These are phyloP conservation scores for Solanum ahanhuiri DNA, from an alignment of 257 asterid genomes.

Conservation along the genomic window DNA sequence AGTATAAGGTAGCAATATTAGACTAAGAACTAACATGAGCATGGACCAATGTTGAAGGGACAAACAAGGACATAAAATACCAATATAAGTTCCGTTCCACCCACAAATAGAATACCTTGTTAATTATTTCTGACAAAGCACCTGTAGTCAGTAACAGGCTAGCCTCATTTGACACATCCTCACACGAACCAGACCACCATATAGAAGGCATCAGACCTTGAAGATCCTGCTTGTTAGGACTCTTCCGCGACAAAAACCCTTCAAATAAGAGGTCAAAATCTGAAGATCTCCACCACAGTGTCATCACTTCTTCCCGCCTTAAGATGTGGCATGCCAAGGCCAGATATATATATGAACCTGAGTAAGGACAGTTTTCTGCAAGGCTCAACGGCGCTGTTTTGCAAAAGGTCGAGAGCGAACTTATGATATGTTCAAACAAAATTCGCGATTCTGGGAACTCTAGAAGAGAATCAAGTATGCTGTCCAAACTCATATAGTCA, in stretches of 20 bases:
- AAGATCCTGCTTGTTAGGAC: slow-evolving; percentile 82
- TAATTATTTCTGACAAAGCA: slow-evolving; percentile 78
- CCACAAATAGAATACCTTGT: slow-evolving; percentile 39
- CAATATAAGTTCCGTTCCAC: neutral
- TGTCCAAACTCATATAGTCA: slow-evolving; percentile 62
- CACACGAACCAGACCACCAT: slow-evolving; percentile 94
- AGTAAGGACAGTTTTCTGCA: slow-evolving; percentile 65
- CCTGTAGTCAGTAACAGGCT: slow-evolving; percentile 82
- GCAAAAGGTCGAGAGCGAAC: slow-evolving; percentile 74
- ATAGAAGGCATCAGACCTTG: slow-evolving; percentile 84
- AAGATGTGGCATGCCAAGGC: slow-evolving; percentile 78
- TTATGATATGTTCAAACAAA: slow-evolving; percentile 47
- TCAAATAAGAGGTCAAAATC: slow-evolving; percentile 74
- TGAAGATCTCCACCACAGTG: slow-evolving; percentile 74
- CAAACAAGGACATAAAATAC: neutral
- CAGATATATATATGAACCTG: slow-evolving; percentile 85
- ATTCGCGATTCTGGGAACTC: slow-evolving; percentile 49
- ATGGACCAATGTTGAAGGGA: neutral
- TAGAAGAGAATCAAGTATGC: slow-evolving; percentile 63
- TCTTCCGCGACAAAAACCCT: slow-evolving; percentile 77
- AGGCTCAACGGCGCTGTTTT: slow-evolving; percentile 65
- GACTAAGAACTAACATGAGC: neutral
- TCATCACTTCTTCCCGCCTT: slow-evolving; percentile 76
- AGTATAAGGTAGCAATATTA: neutral
- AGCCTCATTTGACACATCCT: slow-evolving; percentile 44